Conservation (phyloP, 164 flowering plant species). For the Pachysandra terminalis region DNA sequence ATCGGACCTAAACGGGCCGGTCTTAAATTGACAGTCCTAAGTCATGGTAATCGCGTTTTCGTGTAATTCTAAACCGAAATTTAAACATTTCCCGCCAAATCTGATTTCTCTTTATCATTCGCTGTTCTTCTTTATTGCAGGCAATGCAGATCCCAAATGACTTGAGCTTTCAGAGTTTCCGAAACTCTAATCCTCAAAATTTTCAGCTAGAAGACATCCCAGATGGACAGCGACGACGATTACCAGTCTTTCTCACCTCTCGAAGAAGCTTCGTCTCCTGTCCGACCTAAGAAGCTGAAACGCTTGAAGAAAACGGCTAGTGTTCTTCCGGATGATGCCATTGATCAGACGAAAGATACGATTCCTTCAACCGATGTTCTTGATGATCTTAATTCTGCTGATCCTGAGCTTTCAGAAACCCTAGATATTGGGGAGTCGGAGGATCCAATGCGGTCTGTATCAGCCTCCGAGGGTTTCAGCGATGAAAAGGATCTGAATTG, state of each 20-base stretch:
- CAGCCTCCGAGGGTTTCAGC: slow-evolving; percentile 15
- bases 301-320: slow-evolving; percentile 48
- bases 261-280: slow-evolving; percentile 33
- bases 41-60: too few relatives aligned
- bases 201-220: background rate
- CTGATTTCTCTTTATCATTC: background rate
- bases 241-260: slow-evolving; percentile 26
- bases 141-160: background rate
- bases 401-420: background rate
- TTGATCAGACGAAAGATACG: slow-evolving; percentile 6
- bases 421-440: slow-evolving; percentile 3
- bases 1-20: too few relatives aligned
- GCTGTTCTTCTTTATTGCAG: background rate
- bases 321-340: slow-evolving; percentile 13
- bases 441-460: slow-evolving; percentile 1
- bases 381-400: background rate
- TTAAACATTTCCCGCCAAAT: slow-evolving; percentile 17
- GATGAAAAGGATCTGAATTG: slow-evolving; percentile 11
- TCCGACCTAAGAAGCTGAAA: slow-evolving; percentile 40
- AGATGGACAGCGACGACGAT: slow-evolving; percentile 72
- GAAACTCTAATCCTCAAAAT: slow-evolving; percentile 15
- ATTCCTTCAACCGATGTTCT: background rate
- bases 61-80: too few relatives aligned
- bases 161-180: background rate
- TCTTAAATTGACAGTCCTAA: too few relatives aligned